These are phyloP conservation scores for Prunus davidiana DNA, from an alignment of 306 rosid species.

Conservation along the genomic window DNA sequence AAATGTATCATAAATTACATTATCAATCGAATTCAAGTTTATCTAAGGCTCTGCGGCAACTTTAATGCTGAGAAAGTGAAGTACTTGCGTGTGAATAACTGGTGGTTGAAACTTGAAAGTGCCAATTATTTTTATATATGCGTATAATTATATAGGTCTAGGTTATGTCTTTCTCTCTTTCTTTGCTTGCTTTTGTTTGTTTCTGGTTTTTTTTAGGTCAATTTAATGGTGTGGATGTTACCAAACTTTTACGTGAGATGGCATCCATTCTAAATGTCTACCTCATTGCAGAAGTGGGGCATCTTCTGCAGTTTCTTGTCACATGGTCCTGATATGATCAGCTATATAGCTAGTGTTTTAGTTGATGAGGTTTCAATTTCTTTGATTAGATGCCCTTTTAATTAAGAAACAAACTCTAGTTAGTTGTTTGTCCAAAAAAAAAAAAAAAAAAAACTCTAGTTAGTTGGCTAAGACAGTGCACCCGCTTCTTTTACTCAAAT, in stretches of 20 bases:
- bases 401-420: background rate
- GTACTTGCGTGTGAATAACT: conserved; percentile 4
- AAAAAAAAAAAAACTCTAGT: background rate
- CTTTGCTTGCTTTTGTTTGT: background rate
- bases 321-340: background rate
- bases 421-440: no score
- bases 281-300: conserved; percentile 24
- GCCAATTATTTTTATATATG: background rate
- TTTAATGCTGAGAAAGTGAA: background rate
- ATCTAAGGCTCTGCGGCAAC: background rate
- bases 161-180: background rate
- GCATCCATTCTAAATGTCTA: conserved; percentile 16
- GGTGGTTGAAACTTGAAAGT: background rate
- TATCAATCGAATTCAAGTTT: background rate
- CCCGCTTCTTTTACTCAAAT: accelerated
- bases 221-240: background rate
- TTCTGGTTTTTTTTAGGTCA: conserved; percentile 7
- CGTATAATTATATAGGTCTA: no score
- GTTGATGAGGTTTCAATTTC: background rate
- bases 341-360: background rate
- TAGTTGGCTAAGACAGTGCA: background rate
- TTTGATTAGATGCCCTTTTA: background rate
- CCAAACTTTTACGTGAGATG: conserved; percentile 22
- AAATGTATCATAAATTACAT: background rate
- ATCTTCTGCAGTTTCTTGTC: conserved; percentile 6